phyloP scores from a whole-genome alignment of 345 rosid genomes.

The Salix arbutifolia region DNA sequence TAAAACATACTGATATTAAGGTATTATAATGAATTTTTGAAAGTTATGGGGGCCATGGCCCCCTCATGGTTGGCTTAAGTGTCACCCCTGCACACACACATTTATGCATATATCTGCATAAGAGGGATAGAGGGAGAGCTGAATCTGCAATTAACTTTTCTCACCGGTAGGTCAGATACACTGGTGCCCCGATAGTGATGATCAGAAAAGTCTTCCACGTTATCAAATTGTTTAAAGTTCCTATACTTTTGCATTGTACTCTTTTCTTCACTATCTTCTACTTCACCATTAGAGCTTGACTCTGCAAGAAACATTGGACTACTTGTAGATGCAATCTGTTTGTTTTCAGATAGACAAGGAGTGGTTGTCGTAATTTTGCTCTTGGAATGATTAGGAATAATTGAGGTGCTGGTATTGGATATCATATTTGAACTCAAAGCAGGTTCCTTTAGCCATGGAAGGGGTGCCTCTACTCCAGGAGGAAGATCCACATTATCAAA shows the following conservation, averaged over 20 bases:
- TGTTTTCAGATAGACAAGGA: conserved; percentile 11
- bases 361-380: conserved; percentile 12
- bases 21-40: too few relatives aligned
- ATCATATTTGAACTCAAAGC: conserved; percentile 11
- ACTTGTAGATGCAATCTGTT: conserved; percentile 19
- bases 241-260: conserved; percentile 12
- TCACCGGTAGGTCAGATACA: conserved; percentile 21
- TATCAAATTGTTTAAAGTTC: conserved; percentile 44
- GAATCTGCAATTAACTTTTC: conserved; percentile 1
- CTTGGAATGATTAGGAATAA: conserved; percentile 6
- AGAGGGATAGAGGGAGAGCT: background rate
- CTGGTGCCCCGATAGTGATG: conserved; percentile 36
- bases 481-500: conserved; percentile 56
- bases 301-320: conserved; percentile 23
- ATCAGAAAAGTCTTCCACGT: conserved; percentile 49
- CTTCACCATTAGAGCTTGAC: conserved; percentile 26
- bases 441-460: conserved; percentile 44
- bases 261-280: conserved; percentile 14
- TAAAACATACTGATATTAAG: too few relatives aligned
- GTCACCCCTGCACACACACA: too few relatives aligned
- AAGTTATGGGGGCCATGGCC: too few relatives aligned
- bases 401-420: conserved; percentile 12
- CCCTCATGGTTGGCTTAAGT: too few relatives aligned
- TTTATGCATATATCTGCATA: too few relatives aligned
- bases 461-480: conserved; percentile 46